Evolutionary conservation across 2,329 filamentous ascomycete genomes (phyloP), one percentile per base, ranked within the genome.

Genomic region (Pseudogymnoascus sp.): DNA sequence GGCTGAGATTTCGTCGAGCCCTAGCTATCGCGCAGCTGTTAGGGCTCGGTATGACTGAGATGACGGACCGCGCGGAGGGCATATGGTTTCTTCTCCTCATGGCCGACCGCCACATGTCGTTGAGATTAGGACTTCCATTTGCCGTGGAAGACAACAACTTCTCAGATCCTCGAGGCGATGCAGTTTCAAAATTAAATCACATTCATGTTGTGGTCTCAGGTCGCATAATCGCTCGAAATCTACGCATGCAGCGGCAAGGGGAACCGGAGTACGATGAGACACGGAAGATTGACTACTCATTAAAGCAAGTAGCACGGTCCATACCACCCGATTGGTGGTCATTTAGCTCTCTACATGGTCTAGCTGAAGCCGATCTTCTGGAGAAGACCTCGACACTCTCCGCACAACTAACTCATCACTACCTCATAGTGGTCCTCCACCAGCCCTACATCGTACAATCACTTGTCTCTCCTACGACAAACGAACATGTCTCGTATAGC

Each of bases 401-500:
- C 11, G 21, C 64, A 11, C 69, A 70, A 34, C 66, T 68, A 46
- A 69, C 70, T 42, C 69, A 71, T 18, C 64, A 69, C 31, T 71
- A 70, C 46, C 53, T 70, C 56, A 44, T 68, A 18, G 61, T 68
- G 5, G 61, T 69, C 21, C 61, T 68, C 2, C 68, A 70, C 31
- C 69, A 69, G 37, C 69, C 69, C 23, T 69, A 69, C 50, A n/a
- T 68, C 16, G 50, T 68, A 5, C 42, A n/a, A 11, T 44, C 10
- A 62, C 66, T 37, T 62, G 60, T 18, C 8, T 16, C 28, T 34
- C 11, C 31, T 23, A 18, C 18, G 31, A 37, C 12, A 12, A 36
- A 18, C 16, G 23, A n/a, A 8, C n/a, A 31, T 63, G 28, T 31
- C 14, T 64, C 38, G 8, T 71, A 69, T 37, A 68, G 65, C 60